Evolutionary conservation across 345 rosid genomes (phyloP), one percentile per base, ranked within the genome.

Genomic region (Pistacia vera): DNA sequence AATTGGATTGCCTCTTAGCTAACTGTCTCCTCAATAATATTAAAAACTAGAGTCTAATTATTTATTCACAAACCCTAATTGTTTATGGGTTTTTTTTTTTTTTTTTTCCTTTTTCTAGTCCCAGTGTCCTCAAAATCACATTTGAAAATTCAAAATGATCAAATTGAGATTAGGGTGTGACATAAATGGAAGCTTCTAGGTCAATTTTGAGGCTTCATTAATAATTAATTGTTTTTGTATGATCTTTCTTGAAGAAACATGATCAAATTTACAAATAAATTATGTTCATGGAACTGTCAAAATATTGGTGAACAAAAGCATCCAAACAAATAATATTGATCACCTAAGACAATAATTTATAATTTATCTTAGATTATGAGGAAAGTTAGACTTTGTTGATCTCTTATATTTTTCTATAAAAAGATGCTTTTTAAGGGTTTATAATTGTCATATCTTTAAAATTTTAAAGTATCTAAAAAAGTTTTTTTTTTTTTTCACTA

Each of bases 321-420:
- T 73, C 79, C 80, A 77, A 78, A 63, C 67, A 66, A 66, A 76
- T 69, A n/a, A 77, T 55, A 63, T 71, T 58, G 56, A 59, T 22
- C 66, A 41, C 56, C 38, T 71, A 59, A 44, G 75, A 16, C 36
- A 58, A 56, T 17, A 41, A 41, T 41, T 1, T 56, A 38, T 70
- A 35, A 20, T 56, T 8, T 71, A 20, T 56, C 22, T 71, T 41
- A 20, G 63, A 71, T 58, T 49, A 20, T 44, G 10, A 14, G 12
- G 41, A 46, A 11, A 36, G 54, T 54, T 38, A 52, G 2, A 36
- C 41, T 36, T 36, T 36, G 6, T 36, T 5, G 41, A 36, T 3
- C 41, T 36, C 41, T 36, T 36, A 36, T 36, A 2, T 36, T 36
- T 36, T 5, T 36, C 3, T 36, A 1, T 2, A 5, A 36, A 36